These are phyloP conservation scores for Wickerhamiella kazuoi DNA, from an alignment of 805 yeast species.

Conservation along the genomic window DNA sequence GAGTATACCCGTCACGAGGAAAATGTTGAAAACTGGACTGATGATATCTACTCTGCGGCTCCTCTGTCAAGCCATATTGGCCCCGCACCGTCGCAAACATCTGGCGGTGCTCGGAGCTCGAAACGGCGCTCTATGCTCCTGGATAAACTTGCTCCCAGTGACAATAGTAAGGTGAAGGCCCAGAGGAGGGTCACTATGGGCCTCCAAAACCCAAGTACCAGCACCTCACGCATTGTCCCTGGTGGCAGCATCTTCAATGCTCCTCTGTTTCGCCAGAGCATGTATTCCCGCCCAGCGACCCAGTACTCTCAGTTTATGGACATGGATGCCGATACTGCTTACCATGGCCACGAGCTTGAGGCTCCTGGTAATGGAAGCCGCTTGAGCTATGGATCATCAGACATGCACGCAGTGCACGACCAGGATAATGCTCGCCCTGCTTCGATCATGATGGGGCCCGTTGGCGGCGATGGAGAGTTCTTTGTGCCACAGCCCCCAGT, in stretches of 20 bases:
- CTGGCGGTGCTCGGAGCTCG: conserved; percentile 2
- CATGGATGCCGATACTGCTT: conserved; percentile 13
- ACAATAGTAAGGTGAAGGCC: conserved; percentile 4
- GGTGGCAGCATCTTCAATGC: conserved; percentile 19
- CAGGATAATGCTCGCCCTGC: background rate
- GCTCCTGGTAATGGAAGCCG: conserved; percentile 4
- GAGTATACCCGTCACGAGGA: conserved; percentile 43
- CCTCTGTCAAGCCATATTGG: conserved; percentile 23
- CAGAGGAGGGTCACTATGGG: conserved; percentile 18
- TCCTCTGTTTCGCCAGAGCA: conserved; percentile 12
- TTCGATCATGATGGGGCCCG: conserved; percentile 12
- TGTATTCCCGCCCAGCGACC: conserved; percentile 12
- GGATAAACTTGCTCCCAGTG: conserved; percentile 10
- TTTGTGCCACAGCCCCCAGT: conserved; percentile 84
- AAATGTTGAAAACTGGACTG: conserved; percentile 74
- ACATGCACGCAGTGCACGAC: background rate
- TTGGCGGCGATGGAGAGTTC: conserved; percentile 30
- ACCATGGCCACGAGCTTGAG: conserved; percentile 14
- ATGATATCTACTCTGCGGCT: conserved; percentile 30
- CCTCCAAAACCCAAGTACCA: conserved; percentile 17
- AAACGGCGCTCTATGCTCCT: conserved; percentile 11
- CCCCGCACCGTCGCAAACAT: conserved; percentile 1
- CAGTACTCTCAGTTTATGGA: conserved; percentile 6
- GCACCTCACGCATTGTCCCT: conserved; percentile 18
- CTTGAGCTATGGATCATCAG: background rate